Percentiles rank a stretch among this genome's conserved stretches.
Conservation (phyloP, 2,329 filamentous ascomycete species). For the Alternaria triticina region DNA sequence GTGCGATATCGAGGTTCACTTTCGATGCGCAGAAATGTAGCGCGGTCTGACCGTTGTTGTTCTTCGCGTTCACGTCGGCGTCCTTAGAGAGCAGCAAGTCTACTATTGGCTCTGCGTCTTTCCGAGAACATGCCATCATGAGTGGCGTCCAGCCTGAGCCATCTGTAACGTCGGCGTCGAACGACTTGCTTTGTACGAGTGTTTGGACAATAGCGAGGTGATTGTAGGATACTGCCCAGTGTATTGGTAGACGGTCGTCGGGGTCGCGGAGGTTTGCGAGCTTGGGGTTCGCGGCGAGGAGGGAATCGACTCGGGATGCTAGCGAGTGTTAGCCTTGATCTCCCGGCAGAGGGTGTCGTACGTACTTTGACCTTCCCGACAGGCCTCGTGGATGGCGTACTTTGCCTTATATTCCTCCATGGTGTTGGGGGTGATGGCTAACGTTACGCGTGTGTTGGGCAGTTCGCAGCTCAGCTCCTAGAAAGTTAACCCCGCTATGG, state of each 20-base stretch:
- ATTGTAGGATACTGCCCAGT: conserved; percentile 92
- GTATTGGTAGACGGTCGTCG: conserved; percentile 87
- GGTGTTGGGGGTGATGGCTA: not conserved
- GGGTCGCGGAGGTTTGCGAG: conserved; percentile 76
- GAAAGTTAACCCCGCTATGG: conserved; percentile 5
- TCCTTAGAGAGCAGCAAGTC: conserved; percentile 71
- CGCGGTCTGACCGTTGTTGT: conserved; percentile 76
- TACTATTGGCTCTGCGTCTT: conserved; percentile 73
- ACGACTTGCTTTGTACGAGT: conserved; percentile 72
- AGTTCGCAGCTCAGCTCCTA: not conserved
- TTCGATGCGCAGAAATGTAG: conserved; percentile 94
- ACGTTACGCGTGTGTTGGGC: not conserved
- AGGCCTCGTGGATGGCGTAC: conserved; percentile 86
- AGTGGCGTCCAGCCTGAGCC: conserved; percentile 81
- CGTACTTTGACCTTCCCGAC: conserved; percentile 82
- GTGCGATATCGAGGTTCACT: conserved; percentile 80
- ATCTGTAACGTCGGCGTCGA: conserved; percentile 85
- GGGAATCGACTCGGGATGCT: conserved; percentile 76
- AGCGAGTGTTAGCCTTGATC: conserved; percentile 62
- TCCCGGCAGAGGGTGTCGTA: too few relatives aligned
- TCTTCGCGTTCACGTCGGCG: conserved; percentile 77
- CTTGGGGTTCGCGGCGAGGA: conserved; percentile 79
- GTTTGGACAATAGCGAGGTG: conserved; percentile 75
- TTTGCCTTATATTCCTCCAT: conserved; percentile 58
- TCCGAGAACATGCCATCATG: conserved; percentile 80